These are phyloP conservation scores for Somion occarium DNA, from an alignment of 1,284 basidiomycete genomes.

Conservation along the genomic window DNA sequence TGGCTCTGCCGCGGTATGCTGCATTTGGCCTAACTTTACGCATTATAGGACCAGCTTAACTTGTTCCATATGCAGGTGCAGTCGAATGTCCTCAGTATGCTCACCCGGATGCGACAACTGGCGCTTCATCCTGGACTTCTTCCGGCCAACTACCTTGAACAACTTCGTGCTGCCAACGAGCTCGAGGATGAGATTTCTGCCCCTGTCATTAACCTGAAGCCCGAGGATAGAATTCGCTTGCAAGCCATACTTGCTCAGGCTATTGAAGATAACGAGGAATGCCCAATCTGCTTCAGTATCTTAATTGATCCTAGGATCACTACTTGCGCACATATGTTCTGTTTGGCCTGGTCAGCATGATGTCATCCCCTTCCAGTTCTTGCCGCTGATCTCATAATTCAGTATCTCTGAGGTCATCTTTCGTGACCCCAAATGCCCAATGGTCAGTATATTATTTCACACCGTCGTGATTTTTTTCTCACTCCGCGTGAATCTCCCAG, in stretches of 20 bases:
- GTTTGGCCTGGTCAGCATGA: slow-evolving; percentile 56
- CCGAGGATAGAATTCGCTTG: slow-evolving; percentile 50
- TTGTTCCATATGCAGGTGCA: slow-evolving; percentile 42
- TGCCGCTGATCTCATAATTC: neutral
- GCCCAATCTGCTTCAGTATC: slow-evolving; percentile 71
- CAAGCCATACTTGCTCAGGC: slow-evolving; percentile 60
- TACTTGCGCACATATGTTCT: slow-evolving; percentile 74
- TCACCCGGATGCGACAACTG: slow-evolving; percentile 85
- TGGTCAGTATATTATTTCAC: slow-evolving; percentile 41
- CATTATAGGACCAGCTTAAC: neutral
- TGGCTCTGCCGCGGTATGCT: slow-evolving; percentile 33
- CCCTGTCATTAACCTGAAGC: slow-evolving; percentile 35
- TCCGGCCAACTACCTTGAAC: slow-evolving; percentile 71
- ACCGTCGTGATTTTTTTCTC: no score
- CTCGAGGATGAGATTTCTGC: slow-evolving; percentile 25
- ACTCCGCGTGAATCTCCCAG: slow-evolving; percentile 26
- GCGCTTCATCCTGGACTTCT: slow-evolving; percentile 78
- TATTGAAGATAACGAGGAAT: slow-evolving; percentile 83
- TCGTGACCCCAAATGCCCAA: slow-evolving; percentile 73
- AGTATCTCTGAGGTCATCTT: slow-evolving; percentile 67
- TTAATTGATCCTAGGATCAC: slow-evolving; percentile 74
- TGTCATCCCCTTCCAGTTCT: neutral
- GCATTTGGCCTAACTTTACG: no score
- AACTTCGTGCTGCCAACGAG: slow-evolving; percentile 42
- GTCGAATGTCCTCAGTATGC: slow-evolving; percentile 72